Evolutionary conservation across 108 stramenopile genomes (phyloP).

Genomic region (Pseudonitzschia multistriata): DNA sequence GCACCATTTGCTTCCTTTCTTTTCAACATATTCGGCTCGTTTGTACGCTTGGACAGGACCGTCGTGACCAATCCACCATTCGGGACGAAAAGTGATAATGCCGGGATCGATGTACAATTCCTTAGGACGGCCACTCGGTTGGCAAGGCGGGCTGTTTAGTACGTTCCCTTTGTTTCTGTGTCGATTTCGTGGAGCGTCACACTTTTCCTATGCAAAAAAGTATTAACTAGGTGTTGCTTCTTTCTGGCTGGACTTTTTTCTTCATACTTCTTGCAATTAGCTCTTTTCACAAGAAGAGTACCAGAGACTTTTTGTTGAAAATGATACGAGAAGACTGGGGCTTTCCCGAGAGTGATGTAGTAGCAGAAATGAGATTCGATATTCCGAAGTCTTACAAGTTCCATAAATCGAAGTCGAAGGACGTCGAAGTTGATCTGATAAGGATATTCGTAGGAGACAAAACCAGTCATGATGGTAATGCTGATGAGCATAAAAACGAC

Average conservation of each 20-base stretch:
- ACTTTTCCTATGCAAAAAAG: too few relatives aligned
- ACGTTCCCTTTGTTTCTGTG: background rate
- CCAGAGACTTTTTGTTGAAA: conserved; percentile 75
- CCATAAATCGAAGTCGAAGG: conserved; percentile 82
- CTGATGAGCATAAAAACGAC: background rate
- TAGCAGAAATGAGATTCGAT: conserved; percentile 93
- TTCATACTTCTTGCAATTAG: background rate
- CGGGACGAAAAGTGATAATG: conserved; percentile 84
- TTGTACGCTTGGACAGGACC: conserved; percentile 36
- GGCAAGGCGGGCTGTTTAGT: conserved; percentile 82
- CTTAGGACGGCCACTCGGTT: conserved; percentile 60
- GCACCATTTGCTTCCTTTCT: background rate
- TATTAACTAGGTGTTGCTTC: background rate
- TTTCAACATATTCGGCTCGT: background rate
- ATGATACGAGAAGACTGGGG: conserved; percentile 68
- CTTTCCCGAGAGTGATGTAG: conserved; percentile 61
- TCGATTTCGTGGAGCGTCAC: too few relatives aligned
- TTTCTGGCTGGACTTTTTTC: background rate
- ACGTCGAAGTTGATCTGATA: conserved; percentile 92
- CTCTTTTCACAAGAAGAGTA: conserved; percentile 91
- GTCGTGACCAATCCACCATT: conserved; percentile 89
- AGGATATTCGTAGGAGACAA: conserved; percentile 35
- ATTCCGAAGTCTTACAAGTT: conserved; percentile 92
- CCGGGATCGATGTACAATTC: conserved; percentile 85
- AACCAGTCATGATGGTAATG: background rate